Evolutionary conservation across 2,329 filamentous ascomycete species (phyloP), one percentile per base, ranked within the genome.

Genomic region (Microsporum ferrugineum): DNA sequence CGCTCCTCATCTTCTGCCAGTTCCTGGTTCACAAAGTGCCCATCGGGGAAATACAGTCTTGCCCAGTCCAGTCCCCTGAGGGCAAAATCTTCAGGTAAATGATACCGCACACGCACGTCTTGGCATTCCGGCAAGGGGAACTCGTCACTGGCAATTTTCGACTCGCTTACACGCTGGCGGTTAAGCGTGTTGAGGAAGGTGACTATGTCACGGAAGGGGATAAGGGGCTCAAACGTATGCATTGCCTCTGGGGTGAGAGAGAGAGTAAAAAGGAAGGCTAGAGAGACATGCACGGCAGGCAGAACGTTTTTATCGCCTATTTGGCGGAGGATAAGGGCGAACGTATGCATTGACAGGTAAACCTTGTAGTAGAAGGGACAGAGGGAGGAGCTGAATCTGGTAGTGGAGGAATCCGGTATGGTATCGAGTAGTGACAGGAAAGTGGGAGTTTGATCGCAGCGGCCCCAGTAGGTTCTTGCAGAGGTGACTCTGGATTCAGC

Each of bases 81-180:
- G 1, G 78, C 67, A 64, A 81, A 84, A 64, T 86, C 84, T 64
- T 86, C 84, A 0, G 81, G 78, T 1, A 86, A 66, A 57, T 83
- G 81, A 7, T 75, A 67, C 4, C 12, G 29, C 2, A 29, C 27
- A 7, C 70, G 71, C 17, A 75, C 71, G 2, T 66, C 71, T 2
- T 66, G 71, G 59, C 74, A 70, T n/a, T 76, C 72, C 38, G 71
- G 66, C 39, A 66, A 61, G 23, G 79, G 77, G 63, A 83, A 81
- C 0, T 68, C 61, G 43, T 70, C 61, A 62, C 67, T 63, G 63
- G 76, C 74, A 64, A 75, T 75, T 64, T 65, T 71, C 41, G 62
- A 64, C 64, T 69, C 71, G 62, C 69, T 68, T 1, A 70, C 68
- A 14, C 75, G 72, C 33, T 70, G 73, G 17, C 72, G 75, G 33